Base-by-base conservation (phyloP, 768 basidiomycete species). In the Boletus tomentosulus region DNA sequence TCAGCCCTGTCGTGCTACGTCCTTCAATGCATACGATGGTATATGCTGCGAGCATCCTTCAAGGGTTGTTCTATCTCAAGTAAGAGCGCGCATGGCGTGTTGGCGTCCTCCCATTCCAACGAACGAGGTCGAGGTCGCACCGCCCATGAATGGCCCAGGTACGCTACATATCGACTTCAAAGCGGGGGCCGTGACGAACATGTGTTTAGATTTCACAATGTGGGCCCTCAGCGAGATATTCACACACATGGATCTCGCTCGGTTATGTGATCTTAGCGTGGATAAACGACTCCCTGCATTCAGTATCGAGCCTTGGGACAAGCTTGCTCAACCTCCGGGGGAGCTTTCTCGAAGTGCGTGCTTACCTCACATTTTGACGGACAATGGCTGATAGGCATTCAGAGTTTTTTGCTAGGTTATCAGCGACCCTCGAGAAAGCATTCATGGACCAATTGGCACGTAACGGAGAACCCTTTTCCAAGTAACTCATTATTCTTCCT, bases 1-100 rank as follows among this genome's bases (percentile, higher is more conserved):
- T 15, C 50, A 91, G 88, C n/a, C 89, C 89, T 12, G 77, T 90
- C 31, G 84, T 84, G 8, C 60, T 90, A 22, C 85, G 88, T 24
- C 78, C 86, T 1, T 78, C 81, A 19, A 60, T 66, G 22, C 68
- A 81, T 1, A 70, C 73, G 1, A 69, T 80, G 27, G 77, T 78
- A 2, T 84, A 87, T 56, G 84, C 84, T 24, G 80, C 84, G 1
- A 69, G 88, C 62, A 77, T 89, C 48, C 52, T 71, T 56, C 58
- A 65, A 31, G 82, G 80, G 0, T 61, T 91, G 4, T 88, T 80
- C 63, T 80, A 78, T 55, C 89, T 2, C 88, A 90, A 76, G 78
- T 90, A 42, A 76, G 85, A 25, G 60, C 70, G 44, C 68, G 67
- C 4, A 64, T 76, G 46, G 67, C 77, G 2, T 56, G 54, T 12